Evolutionary conservation across 768 basidiomycete genomes (phyloP), one percentile per base, ranked within the genome.

Genomic region (Tubosaeta brunneosetosa): DNA sequence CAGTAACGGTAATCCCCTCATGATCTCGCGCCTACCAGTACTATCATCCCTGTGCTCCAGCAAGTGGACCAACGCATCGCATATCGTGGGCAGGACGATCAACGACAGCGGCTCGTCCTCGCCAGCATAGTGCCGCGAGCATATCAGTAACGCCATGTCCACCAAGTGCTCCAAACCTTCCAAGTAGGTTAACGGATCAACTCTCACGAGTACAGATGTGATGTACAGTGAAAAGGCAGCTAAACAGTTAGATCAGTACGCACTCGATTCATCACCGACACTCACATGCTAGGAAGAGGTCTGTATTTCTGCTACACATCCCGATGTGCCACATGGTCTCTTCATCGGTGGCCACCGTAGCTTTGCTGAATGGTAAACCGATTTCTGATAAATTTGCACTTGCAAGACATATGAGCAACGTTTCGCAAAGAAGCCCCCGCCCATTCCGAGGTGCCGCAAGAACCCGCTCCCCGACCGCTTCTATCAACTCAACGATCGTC

Each of bases 51-150:
- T 53, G 33, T 64, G 46, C 41, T 60, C 62, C 29, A 75, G 51
- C 14, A 86, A 58, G 44, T 63, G 68, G 3, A 63, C 50, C 49
- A 88, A 58, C 11, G 78, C 83, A 31, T 61, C 56, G 54, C 81
- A 86, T 49, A 88, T 65, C 14, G 69, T 64, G 9, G 81, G 75
- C 44, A 73, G 73, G 10, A 77, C 66, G 27, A 83, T 57, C 42
- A 84, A 57, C 10, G 78, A 78, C 25, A 85, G 67, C 2, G 77
- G 68, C 52, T 79, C 78, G 27, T 81, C 75, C 33, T 78, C 76
- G 26, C 66, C 73, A n/a, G 66, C 32, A 50, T 76, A 75, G 38
- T 77, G 66, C 25, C 66, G 71, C n/a, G 74, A 69, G 31, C 81
- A 59, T 33, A 82, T 77, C 34, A 80, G 66, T 6, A 83, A 57